Evolutionary conservation across 352 stramenopile species (phyloP), one percentile per base, ranked within the genome.

Genomic region (Globisporangium spinosum): DNA sequence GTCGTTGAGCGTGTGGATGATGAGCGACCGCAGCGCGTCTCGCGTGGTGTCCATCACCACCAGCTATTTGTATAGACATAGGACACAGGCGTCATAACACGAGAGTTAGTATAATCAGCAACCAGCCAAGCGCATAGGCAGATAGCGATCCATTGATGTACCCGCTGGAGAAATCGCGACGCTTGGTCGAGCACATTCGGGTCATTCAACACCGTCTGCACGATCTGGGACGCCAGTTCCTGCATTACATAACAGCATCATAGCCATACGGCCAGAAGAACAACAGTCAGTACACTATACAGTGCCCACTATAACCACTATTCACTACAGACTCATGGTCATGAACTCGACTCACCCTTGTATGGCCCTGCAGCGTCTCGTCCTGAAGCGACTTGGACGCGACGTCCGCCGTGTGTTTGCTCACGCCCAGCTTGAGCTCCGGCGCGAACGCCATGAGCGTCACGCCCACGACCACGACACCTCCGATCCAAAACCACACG

Each of bases 191-290:
- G 76, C 59, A 95, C 87, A 54, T 95, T 90, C 22, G 85, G 79
- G 71, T 95, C 87, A 62, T 93, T 93, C 15, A 95, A 75, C 71
- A 95, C 85, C 7, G 87, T 95, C 71, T 95, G 87, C 12, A 95
- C 85, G 71, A 95, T 95, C 77, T 93, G 85, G 8, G 85, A 93
- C 7, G 87, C 87, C 51, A 95, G 65, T 54, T 93, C 76, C 72
- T 78, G 15, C 12, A 45, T n/a, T 27, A 40, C 9, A 34, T 2
- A 23, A 29, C 13, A 38, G 2, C 5, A 55, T 49, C 38, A 59
- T 40, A 38, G 12, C 29, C 9, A 47, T 7, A 12, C 35, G 56
- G 25, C 10, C 35, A 57, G n/a, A 38, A 3, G 3, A 45, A 15
- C 27, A 62, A 56, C 10, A 45, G 43, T 70, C 35, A 66, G n/a